These are phyloP conservation scores for Arthrobotrys megalospora DNA, from an alignment of 2,329 filamentous ascomycete genomes.

Conservation along the genomic window DNA sequence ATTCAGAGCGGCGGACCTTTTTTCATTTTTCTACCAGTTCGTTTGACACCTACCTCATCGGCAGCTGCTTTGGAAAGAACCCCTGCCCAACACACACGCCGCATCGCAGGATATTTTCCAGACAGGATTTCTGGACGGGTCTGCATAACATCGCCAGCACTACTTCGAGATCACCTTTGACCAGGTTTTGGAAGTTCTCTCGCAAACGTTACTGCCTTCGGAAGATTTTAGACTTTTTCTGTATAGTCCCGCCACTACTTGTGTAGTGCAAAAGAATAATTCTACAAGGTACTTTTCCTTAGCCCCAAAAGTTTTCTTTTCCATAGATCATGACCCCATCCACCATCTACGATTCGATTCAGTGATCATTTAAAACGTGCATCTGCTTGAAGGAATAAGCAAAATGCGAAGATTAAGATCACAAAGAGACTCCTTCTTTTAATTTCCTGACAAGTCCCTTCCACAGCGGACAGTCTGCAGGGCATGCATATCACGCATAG, in stretches of 20 bases:
- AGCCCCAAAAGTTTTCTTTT: slow-evolving; percentile 37
- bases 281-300: slow-evolving; percentile 48
- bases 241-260: slow-evolving; percentile 34
- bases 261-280: slow-evolving; percentile 48
- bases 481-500: slow-evolving; percentile 19
- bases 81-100: slow-evolving; percentile 55
- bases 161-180: slow-evolving; percentile 45
- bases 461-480: neutral
- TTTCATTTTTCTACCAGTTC: slow-evolving; percentile 28
- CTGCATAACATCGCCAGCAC: slow-evolving; percentile 51
- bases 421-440: slow-evolving; percentile 39
- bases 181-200: slow-evolving; percentile 55
- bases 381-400: slow-evolving; percentile 43
- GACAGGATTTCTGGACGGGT: slow-evolving; percentile 7
- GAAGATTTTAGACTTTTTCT: slow-evolving; percentile 60
- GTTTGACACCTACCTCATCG: slow-evolving; percentile 53
- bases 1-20: slow-evolving; percentile 58
- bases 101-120: slow-evolving; percentile 35
- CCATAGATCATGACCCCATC: slow-evolving; percentile 24
- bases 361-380: slow-evolving; percentile 17
- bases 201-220: slow-evolving; percentile 58
- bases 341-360: slow-evolving; percentile 15
- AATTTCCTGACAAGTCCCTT: slow-evolving; percentile 51
- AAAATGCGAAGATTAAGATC: slow-evolving; percentile 35
- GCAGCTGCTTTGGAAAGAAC: slow-evolving; percentile 15